Percentiles rank a stretch among this genome's conserved stretches.
Evolutionary conservation across 2,329 filamentous ascomycete genomes (phyloP).

Genomic region (Exophiala dermatitidis): DNA sequence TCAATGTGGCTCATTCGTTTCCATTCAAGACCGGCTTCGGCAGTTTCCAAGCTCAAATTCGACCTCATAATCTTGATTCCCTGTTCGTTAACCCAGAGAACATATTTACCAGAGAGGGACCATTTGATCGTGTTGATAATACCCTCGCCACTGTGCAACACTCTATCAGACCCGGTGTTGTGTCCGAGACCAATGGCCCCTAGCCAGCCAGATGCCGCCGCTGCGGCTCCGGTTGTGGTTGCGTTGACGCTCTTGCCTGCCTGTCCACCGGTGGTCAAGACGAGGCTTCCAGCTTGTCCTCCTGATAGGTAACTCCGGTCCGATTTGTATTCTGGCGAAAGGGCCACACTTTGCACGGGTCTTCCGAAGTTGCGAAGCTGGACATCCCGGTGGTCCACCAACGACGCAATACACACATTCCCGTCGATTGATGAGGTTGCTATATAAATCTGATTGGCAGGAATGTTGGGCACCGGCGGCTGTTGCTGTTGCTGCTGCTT

Average conservation of each 20-base stretch:
- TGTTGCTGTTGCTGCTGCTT: constrained; percentile 35
- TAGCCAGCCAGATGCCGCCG: constrained; percentile 82
- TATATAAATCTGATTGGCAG: constrained; percentile 87
- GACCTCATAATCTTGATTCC: constrained; percentile 97
- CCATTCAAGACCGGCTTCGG: constrained; percentile 79
- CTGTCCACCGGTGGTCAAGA: constrained; percentile 75
- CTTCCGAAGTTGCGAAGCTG: constrained; percentile 87
- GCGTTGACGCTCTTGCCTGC: constrained; percentile 73
- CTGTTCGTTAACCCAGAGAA: constrained; percentile 92
- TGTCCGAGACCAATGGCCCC: constrained; percentile 75
- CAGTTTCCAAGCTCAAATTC: constrained; percentile 68
- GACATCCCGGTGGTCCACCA: constrained; percentile 83
- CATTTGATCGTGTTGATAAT: constrained; percentile 87
- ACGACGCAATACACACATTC: constrained; percentile 83
- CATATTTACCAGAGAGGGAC: constrained; percentile 86
- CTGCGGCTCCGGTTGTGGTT: constrained; percentile 78
- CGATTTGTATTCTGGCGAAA: constrained; percentile 91
- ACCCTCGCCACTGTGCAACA: constrained; percentile 88
- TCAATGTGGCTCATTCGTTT: constrained; percentile 90
- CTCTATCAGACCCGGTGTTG: constrained; percentile 73
- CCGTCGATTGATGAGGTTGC: constrained; percentile 92
- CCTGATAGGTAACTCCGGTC: constrained; percentile 87
- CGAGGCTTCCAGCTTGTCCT: constrained; percentile 76
- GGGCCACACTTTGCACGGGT: constrained; percentile 80
- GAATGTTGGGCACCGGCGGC: constrained; percentile 59